These are phyloP conservation scores for Coniophora puteana DNA, from an alignment of 1,284 basidiomycete genomes.

Conservation along the genomic window DNA sequence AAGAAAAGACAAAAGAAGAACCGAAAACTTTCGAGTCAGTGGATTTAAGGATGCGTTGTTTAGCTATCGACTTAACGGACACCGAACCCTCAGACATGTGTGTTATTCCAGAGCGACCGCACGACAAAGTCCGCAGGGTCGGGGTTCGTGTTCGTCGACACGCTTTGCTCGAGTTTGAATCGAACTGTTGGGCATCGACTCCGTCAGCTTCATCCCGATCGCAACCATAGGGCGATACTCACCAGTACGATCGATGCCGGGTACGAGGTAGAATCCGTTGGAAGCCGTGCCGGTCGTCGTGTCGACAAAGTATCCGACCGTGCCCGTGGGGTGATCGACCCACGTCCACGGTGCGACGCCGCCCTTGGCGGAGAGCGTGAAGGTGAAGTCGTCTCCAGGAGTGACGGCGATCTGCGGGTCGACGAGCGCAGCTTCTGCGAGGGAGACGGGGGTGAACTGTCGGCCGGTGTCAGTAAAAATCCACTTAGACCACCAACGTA, in stretches of 20 bases:
- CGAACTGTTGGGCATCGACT: no score
- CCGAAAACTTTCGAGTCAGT: no score
- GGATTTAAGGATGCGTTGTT: no score
- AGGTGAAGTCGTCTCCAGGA: conserved; percentile 23
- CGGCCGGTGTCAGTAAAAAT: background rate
- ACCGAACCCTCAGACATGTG: no score
- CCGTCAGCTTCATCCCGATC: no score
- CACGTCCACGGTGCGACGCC: conserved; percentile 38
- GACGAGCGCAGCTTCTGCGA: conserved; percentile 31
- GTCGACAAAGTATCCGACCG: conserved; percentile 38
- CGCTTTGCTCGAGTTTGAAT: conserved; percentile 36
- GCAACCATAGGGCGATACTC: no score
- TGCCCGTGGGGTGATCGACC: conserved; percentile 36
- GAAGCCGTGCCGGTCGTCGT: conserved; percentile 20
- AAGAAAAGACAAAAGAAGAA: no score
- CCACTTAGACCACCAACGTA: background rate
- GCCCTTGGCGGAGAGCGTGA: conserved; percentile 33
- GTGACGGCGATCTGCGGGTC: conserved; percentile 31
- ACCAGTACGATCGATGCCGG: conserved; percentile 16
- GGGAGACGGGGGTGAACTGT: conserved; percentile 34
- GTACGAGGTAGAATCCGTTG: conserved; percentile 37
- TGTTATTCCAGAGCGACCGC: conserved; percentile 53
- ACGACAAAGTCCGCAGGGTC: conserved; percentile 45
- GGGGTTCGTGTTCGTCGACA: conserved; percentile 34
- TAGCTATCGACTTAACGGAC: no score